Base-by-base conservation (phyloP, 352 stramenopile species). In the Globisporangium recalcitrans region DNA sequence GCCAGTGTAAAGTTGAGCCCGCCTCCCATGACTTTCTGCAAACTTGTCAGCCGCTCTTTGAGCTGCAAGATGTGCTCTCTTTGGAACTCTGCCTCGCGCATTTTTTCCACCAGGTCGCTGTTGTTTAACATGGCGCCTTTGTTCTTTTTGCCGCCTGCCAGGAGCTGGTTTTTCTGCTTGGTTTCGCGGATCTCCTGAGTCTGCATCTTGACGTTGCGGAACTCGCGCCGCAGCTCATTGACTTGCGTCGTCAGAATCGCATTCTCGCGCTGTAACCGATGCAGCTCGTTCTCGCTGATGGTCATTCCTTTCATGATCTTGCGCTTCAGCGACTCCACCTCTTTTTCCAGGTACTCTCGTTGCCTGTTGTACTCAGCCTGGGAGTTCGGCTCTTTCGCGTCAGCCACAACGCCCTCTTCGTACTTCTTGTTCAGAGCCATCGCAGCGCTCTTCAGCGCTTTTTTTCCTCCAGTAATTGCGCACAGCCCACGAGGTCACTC, bases 311-410 rank as follows among this genome's bases (percentile, higher is more conserved):
- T 96, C 63, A 93, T 83, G 65, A 96, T 90, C 70, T 93, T 96
- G 29, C 84, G 74, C 72, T 97, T 96, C n/a, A 98, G 78, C 16
- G 78, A 87, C 56, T 91, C 77, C 0, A 98, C 80, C 44, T 91
- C 91, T 51, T 93, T 90, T 67, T 97, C 91, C 31, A 98, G 72
- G 60, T 96, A 98, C 58, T 97, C 80, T 21, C 88, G 85, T 65
- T 97, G 93, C n/a, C 90, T 81, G 29, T 91, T 89, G 69, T 95
- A 97, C 68, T 98, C 89, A 14, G 77, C 75, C 62, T 96, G 87
- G 0, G 94, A 95, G 67, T 95, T 93, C n/a, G 85, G 76, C 54
- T 97, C 90, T 58, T 95, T 93, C 10, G 79, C 76, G 36, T 92
- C 87, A 10, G 77, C 70, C 3, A 69, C 73, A 19, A 93, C 77